Base-by-base conservation (phyloP, 768 basidiomycete species). In the Xanthoconium purpureum region DNA sequence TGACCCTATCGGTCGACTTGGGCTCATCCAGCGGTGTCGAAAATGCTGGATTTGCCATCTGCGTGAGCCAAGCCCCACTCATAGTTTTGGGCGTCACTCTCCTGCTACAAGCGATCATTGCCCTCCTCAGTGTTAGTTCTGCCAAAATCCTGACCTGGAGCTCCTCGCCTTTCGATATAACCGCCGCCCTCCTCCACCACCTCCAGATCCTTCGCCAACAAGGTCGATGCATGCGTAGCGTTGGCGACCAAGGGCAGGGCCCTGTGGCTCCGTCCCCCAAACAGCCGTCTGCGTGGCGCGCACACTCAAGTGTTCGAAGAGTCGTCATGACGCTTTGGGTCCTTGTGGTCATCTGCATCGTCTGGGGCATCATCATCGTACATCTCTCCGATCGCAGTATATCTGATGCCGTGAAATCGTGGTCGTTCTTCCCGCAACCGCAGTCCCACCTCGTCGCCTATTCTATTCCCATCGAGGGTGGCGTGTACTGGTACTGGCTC, bases 71-170 rank as follows among this genome's bases (percentile, higher is more conserved):
- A 14, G 52, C 63, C 15, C 72, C 72, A 4, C 62, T 72, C 29
- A 52, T 72, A 17, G 56, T 72, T 6, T 50, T 73, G 28, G 70
- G 72, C 6, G 43, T 63, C 24, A 6, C 61, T 17, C 55, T 73
- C 24, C 40, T 64, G 1, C 47, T 62, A 17, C 71, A 72, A 48
- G 66, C 56, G 1, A 6, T 61, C 6, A 62, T 73, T 28, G 68
- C 66, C 9, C 52, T 71, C 28, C 47, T 46, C 2, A 68, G 66
- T 17, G 57, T 62, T 17, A 46, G 57, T 15, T 30, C 52, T 24
- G 63, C 66, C 17, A 58, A 65, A 49, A 58, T 72, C 35, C 33
- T 65, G 44, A 72, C 72, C 11, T 72, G 72, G 72, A 73, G 72
- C 18, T 67, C 70, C 30, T 72, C 71, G 2, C 56, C 66, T 17